phyloP scores from a whole-genome alignment of 2,329 filamentous ascomycete genomes.

The Mollisia scopiformis region DNA sequence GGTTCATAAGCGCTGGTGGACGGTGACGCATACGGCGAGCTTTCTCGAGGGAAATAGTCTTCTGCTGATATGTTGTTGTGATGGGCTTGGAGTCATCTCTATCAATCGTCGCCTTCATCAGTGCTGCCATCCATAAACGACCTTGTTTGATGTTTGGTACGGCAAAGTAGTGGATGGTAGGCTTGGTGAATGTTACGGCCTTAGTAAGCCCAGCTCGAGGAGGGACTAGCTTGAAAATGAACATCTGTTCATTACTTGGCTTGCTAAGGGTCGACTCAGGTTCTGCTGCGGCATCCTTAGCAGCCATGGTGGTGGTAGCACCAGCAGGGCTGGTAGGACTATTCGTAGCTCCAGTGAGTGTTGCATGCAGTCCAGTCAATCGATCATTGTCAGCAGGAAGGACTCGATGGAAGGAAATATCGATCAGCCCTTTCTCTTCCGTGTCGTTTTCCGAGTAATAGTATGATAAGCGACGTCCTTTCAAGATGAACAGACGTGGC shows the following conservation, averaged over 20 bases:
- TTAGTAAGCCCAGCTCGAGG: constrained; percentile 85
- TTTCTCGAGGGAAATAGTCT: constrained; percentile 91
- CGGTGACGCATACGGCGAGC: constrained; percentile 86
- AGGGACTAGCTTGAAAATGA: constrained; percentile 97
- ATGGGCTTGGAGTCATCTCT: constrained; percentile 80
- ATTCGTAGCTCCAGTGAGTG: constrained; percentile 83
- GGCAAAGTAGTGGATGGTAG: constrained; percentile 96
- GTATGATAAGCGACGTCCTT: constrained; percentile 88
- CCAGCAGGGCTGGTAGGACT: constrained; percentile 56
- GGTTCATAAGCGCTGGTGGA: constrained; percentile 83
- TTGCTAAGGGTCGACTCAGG: constrained; percentile 39
- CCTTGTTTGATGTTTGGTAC: constrained; percentile 89
- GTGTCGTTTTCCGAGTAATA: constrained; percentile 94
- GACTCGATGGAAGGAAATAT: constrained; percentile 97
- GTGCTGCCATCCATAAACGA: constrained; percentile 94
- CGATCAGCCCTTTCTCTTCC: constrained; percentile 93
- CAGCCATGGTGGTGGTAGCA: constrained; percentile 48
- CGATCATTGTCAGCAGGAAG: constrained; percentile 90
- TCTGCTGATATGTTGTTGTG: constrained; percentile 93
- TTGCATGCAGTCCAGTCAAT: constrained; percentile 87
- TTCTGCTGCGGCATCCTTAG: constrained; percentile 44
- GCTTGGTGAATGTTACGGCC: constrained; percentile 96
- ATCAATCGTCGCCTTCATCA: constrained; percentile 99
- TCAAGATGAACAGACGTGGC: constrained; percentile 90
- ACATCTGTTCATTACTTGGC: constrained; percentile 67